Percentiles rank a stretch among this genome's conserved stretches.
These are phyloP conservation scores for Gossypium sturtianum DNA, from an alignment of 345 rosid genomes.

Conservation along the genomic window DNA sequence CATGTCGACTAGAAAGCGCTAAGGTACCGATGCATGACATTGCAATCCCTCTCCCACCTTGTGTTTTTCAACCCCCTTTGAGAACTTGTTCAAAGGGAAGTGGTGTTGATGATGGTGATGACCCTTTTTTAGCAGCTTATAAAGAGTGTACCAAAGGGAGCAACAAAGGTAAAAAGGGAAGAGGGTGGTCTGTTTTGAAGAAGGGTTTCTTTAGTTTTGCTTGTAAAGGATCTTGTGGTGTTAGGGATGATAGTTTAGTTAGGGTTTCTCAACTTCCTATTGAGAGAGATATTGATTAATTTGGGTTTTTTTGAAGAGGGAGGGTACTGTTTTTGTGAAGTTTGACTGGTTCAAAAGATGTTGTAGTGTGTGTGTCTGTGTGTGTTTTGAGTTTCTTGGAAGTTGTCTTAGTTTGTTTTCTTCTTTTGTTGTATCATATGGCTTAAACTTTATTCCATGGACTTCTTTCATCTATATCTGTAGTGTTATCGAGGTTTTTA, in stretches of 20 bases:
- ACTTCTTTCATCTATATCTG: too few relatives aligned
- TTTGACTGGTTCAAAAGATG: too few relatives aligned
- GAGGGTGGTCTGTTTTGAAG: constrained; percentile 11
- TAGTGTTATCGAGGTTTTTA: too few relatives aligned
- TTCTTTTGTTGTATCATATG: too few relatives aligned
- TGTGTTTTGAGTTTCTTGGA: too few relatives aligned
- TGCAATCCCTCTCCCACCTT: constrained; percentile 32
- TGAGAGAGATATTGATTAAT: constrained; percentile 7
- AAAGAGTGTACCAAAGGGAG: constrained; percentile 37
- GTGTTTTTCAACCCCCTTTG: constrained; percentile 30
- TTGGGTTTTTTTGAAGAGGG: too few relatives aligned
- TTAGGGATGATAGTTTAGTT: constrained; percentile 32
- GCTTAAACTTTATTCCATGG: too few relatives aligned
- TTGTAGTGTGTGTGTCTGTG: too few relatives aligned
- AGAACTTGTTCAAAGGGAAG: constrained; percentile 30
- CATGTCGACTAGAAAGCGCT: constrained; percentile 17
- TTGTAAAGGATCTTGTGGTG: constrained; percentile 37
- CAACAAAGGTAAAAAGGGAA: constrained; percentile 11
- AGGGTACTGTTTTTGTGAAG: too few relatives aligned
- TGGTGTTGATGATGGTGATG: constrained; percentile 25
- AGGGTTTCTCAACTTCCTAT: constrained; percentile 30
- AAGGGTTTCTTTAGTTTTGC: constrained; percentile 23
- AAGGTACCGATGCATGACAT: constrained; percentile 13
- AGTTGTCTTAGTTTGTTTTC: too few relatives aligned
- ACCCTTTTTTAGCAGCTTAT: constrained; percentile 48